These are phyloP conservation scores for Dunaliella primolecta DNA, from an alignment of 139 green algal species.

Conservation along the genomic window DNA sequence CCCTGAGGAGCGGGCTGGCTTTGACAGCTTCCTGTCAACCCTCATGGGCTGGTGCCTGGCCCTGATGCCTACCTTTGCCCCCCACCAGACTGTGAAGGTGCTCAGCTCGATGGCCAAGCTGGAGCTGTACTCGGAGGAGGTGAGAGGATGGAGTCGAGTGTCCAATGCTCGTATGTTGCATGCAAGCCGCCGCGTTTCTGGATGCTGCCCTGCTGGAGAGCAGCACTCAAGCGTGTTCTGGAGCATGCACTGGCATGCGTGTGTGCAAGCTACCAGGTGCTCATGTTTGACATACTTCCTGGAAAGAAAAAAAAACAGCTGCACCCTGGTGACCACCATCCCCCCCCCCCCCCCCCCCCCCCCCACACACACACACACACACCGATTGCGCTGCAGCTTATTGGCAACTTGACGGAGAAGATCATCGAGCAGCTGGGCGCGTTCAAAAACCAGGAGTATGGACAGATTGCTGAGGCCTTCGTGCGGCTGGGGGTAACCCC, in stretches of 20 bases:
- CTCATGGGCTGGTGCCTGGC: conserved; percentile 23
- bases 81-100: conserved; percentile 11
- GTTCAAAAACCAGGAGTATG: not conserved
- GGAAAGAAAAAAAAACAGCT: too few species aligned
- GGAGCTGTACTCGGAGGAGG: conserved; percentile 31
- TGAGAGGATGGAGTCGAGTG: conserved; percentile 11
- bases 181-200: too few species aligned
- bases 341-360: too few species aligned
- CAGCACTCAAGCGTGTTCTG: too few species aligned
- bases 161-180: not conserved
- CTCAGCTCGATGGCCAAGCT: conserved; percentile 21
- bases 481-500: not conserved
- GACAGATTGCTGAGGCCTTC: not conserved
- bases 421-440: not conserved
- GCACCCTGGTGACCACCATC: too few species aligned
- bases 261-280: too few species aligned
- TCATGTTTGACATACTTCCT: too few species aligned
- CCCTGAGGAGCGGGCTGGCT: not conserved
- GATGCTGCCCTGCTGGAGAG: too few species aligned
- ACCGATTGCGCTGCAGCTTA: not conserved
- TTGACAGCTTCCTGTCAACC: conserved; percentile 17
- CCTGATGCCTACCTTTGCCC: conserved; percentile 10
- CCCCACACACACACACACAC: not conserved
- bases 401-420: not conserved
- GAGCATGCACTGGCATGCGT: too few species aligned